phyloP scores from a whole-genome alignment of 768 basidiomycete species.

The Termitomyces sp. region DNA sequence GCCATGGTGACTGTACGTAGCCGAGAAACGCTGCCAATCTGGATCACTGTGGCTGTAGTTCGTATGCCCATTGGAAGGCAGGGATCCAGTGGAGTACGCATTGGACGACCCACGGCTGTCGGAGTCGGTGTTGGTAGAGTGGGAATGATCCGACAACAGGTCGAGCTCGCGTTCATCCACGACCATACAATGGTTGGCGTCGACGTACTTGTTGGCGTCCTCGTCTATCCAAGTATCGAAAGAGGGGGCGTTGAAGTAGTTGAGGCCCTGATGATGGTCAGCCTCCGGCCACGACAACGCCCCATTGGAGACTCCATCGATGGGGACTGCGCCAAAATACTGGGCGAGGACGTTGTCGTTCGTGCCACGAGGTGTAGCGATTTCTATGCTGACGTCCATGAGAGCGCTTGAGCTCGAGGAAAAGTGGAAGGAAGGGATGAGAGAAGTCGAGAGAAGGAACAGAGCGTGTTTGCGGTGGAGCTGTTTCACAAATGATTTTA shows the following conservation, averaged over 20 bases:
- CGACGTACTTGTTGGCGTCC: conserved; percentile 7
- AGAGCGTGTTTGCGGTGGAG: conserved; percentile 6
- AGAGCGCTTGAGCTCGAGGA: not conserved
- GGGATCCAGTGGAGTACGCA: conserved; percentile 6
- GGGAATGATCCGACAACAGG: conserved; percentile 13
- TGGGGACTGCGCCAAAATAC: conserved; percentile 2
- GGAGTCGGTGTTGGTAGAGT: conserved; percentile 11
- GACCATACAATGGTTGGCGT: conserved; percentile 8
- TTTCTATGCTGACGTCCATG: conserved; percentile 13
- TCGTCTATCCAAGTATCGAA: conserved; percentile 8
- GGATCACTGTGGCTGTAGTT: conserved; percentile 1
- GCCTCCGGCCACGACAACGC: conserved; percentile 10
- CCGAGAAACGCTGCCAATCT: conserved; percentile 8
- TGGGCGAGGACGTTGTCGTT: conserved; percentile 7
- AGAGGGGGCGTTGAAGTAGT: conserved; percentile 1
- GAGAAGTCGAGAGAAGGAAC: not conserved
- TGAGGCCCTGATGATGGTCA: conserved; percentile 8
- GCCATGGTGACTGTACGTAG: conserved; percentile 5
- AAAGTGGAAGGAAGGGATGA: conserved; percentile 1
- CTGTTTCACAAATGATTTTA: conserved; percentile 11
- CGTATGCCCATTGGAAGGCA: conserved; percentile 4
- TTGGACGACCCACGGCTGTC: conserved; percentile 13
- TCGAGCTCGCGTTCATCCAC: conserved; percentile 12
- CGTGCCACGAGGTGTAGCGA: conserved; percentile 8
- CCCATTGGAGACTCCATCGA: not conserved